Evolutionary conservation across 805 yeast species (phyloP), one percentile per base, ranked within the genome.

Genomic region (Candida boleticola): DNA sequence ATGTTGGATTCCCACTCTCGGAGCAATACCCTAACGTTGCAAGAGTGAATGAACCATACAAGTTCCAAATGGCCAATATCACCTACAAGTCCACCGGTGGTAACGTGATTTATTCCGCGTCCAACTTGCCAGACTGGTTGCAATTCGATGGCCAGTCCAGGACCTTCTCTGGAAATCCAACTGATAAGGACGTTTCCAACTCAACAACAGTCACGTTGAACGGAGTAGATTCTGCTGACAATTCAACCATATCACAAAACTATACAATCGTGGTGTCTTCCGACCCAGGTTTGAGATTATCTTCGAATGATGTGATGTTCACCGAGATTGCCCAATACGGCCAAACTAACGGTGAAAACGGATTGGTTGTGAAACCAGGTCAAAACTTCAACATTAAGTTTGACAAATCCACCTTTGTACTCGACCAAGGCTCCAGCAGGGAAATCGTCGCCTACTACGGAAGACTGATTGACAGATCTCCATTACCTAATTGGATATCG

Each of bases 11-110:
- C 69, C 90, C 96, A n/a, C 79, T 89, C 57, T 64, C 76, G 49
- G 80, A 81, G 57, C 99, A 92, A 64, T 73, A 82, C 18, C 98
- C 98, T 4, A 84, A 89, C 26, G 87, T 93, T 11, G 98, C 96
- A 3, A 74, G 95, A 44, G 77, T 80, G 13, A 78, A 78, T 45
- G 71, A 78, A 51, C 51, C 58, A 2, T 92, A 83, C 63, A 51
- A 66, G 16, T 92, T 87, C 63, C 73, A 82, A 29, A 63, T 92
- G 32, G 82, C 89, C 41, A 66, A 76, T 45, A 79, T 82, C 51
- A 92, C 98, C 2, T 89, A 77, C 60, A 57, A 63, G 30, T 58
- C 72, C 2, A 49, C 59, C 34, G 63, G 61, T 19, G 71, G 70
- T 16, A 39, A 63, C 5, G 71, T 89, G 29, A 44, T 68, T 5